Conservation (phyloP, 352 stramenopile genomes). For the Pythium insidiosum region DNA sequence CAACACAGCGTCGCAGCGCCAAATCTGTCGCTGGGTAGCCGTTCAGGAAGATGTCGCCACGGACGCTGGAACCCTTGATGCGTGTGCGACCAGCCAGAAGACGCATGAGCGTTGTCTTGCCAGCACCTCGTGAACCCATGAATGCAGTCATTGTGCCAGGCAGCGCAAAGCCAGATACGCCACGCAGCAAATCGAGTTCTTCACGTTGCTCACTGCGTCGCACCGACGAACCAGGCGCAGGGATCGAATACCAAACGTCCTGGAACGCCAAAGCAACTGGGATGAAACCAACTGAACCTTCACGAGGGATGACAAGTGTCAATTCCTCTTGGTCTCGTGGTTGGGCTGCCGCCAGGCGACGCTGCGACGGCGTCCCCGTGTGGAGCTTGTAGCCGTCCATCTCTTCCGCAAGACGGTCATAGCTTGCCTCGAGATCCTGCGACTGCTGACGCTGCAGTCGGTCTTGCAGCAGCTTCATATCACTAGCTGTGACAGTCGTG, state of each 20-base stretch:
- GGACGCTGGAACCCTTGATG: slow-evolving; percentile 64
- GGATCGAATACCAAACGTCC: slow-evolving; percentile 26
- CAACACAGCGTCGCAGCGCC: slow-evolving; percentile 13
- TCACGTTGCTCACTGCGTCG: slow-evolving; percentile 13
- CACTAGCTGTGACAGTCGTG: slow-evolving; percentile 19
- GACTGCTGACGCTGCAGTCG: slow-evolving; percentile 5
- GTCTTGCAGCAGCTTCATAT: slow-evolving; percentile 13
- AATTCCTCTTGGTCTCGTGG: slow-evolving; percentile 1
- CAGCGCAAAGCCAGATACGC: slow-evolving; percentile 23
- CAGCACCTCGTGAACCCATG: slow-evolving; percentile 39
- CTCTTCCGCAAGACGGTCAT: slow-evolving; percentile 3
- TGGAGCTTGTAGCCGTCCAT: slow-evolving; percentile 16
- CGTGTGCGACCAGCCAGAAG: slow-evolving; percentile 83
- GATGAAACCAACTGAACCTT: slow-evolving; percentile 14
- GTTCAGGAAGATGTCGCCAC: slow-evolving; percentile 40
- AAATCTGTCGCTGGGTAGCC: slow-evolving; percentile 16
- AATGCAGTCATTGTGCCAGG: slow-evolving; percentile 37
- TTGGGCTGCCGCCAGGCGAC: background rate
- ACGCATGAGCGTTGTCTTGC: slow-evolving; percentile 90
- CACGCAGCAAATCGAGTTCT: slow-evolving; percentile 42
- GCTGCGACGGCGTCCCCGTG: slow-evolving; percentile 5
- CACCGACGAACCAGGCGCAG: slow-evolving; percentile 5
- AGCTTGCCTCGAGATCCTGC: background rate
- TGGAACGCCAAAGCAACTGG: slow-evolving; percentile 23
- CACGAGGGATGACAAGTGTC: slow-evolving; percentile 7